Evolutionary conservation across 1,284 basidiomycete genomes (phyloP).

Genomic region (Cerioporus squamosus): DNA sequence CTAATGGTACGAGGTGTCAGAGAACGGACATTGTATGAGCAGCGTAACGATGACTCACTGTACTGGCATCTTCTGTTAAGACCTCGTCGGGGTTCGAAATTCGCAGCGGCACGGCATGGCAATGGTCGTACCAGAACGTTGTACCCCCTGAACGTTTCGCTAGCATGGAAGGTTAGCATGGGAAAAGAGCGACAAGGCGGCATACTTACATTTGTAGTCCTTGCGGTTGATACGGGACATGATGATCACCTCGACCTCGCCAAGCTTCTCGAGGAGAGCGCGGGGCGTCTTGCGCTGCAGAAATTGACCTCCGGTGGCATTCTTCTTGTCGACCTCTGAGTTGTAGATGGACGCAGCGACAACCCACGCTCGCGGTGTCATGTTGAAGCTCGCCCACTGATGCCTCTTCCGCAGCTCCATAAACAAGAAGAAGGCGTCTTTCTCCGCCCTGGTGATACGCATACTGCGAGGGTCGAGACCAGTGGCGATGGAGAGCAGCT

Average conservation of each 20-base stretch:
- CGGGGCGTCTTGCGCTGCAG: constrained; percentile 4
- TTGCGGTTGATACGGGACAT: not conserved
- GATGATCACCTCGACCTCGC: constrained; percentile 2
- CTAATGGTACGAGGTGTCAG: not conserved
- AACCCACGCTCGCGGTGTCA: constrained; percentile 18
- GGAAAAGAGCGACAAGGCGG: no score
- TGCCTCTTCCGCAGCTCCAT: constrained; percentile 11
- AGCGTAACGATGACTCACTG: no score
- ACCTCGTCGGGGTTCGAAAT: no score
- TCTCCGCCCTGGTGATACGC: not conserved
- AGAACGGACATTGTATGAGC: no score
- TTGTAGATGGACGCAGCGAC: not conserved
- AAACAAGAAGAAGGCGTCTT: constrained; percentile 15
- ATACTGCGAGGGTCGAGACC: constrained; percentile 5
- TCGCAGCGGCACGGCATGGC: no score
- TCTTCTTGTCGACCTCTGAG: no score
- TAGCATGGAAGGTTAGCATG: no score
- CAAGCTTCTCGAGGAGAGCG: constrained; percentile 14
- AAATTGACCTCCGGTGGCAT: no score
- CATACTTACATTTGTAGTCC: no score
- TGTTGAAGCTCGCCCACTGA: constrained; percentile 16
- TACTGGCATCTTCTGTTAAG: no score
- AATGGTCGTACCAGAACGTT: no score
- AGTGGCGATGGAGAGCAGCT: constrained; percentile 6
- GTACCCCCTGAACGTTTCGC: no score